Conservation (phyloP, 192 early-diverging fungal genomes). For the Obelidium mucronatum region DNA sequence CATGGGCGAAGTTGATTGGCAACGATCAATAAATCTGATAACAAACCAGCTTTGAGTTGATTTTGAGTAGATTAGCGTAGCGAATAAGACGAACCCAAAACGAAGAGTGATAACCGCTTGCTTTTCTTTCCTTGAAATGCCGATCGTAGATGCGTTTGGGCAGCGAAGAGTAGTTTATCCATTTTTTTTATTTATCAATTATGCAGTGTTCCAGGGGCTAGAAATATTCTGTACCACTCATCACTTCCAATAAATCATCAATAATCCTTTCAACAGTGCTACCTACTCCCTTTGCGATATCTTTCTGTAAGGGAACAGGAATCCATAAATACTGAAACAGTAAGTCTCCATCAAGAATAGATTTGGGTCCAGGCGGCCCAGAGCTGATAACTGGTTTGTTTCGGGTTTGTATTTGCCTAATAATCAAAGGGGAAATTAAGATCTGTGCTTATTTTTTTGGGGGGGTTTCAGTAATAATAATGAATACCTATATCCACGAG, state of each 20-base stretch:
- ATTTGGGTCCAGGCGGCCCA: conserved; percentile 75
- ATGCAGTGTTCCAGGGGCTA: too few species aligned
- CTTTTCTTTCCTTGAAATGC: neutral
- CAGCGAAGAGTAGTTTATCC: neutral
- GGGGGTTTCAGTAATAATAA: too few species aligned
- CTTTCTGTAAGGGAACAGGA: conserved; percentile 74
- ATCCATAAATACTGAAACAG: conserved; percentile 75
- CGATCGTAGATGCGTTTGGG: neutral
- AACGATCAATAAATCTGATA: neutral
- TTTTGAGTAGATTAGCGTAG: neutral
- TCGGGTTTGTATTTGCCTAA: conserved; percentile 37
- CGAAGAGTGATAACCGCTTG: neutral
- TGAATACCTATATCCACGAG: conserved; percentile 81
- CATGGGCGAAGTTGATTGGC: neutral
- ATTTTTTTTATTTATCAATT: too few species aligned
- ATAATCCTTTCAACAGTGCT: conserved; percentile 80
- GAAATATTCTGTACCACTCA: conserved; percentile 74
- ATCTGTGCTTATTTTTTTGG: too few species aligned
- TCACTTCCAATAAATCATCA: conserved; percentile 79
- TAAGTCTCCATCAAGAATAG: conserved; percentile 87
- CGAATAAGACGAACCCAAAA: neutral
- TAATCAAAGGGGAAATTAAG: conserved; percentile 13
- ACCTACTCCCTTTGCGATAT: conserved; percentile 91
- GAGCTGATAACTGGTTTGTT: conserved; percentile 43
- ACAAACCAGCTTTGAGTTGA: too few species aligned